phyloP scores from a whole-genome alignment of 306 rosid genomes.

The Pterocarpus macrocarpus region DNA sequence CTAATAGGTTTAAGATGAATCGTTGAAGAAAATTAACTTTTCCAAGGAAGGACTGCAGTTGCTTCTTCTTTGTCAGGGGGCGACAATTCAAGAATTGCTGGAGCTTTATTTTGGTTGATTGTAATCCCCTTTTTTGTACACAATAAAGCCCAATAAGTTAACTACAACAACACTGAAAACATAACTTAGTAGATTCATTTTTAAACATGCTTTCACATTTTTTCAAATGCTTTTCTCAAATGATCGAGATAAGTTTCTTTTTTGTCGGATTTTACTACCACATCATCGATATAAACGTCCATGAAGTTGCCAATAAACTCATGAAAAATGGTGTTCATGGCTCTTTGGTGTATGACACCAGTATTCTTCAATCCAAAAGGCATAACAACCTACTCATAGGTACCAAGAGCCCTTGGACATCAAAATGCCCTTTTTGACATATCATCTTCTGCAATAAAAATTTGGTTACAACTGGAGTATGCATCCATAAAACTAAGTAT shows the following conservation, averaged over 20 bases:
- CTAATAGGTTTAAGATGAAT: background rate
- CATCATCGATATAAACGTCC: no score
- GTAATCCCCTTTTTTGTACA: background rate
- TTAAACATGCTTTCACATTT: background rate
- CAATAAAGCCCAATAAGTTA: background rate
- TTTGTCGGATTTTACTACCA: no score
- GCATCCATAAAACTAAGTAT: background rate
- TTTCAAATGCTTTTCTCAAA: no score
- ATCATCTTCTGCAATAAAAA: background rate
- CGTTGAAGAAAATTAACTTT: background rate
- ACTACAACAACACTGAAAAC: background rate
- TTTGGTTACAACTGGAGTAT: background rate
- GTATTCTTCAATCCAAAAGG: background rate
- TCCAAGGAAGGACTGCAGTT: background rate
- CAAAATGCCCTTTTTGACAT: background rate
- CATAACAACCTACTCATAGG: no score
- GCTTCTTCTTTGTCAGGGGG: background rate
- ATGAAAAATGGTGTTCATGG: background rate
- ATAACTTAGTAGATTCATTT: background rate
- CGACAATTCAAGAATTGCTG: background rate
- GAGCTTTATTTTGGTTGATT: background rate
- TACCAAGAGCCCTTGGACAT: background rate
- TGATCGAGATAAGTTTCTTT: no score
- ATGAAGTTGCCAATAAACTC: no score
- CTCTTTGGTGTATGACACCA: background rate